Evolutionary conservation across 1,284 basidiomycete species (phyloP), one percentile per base, ranked within the genome.

Genomic region (Malassezia slooffiae): DNA sequence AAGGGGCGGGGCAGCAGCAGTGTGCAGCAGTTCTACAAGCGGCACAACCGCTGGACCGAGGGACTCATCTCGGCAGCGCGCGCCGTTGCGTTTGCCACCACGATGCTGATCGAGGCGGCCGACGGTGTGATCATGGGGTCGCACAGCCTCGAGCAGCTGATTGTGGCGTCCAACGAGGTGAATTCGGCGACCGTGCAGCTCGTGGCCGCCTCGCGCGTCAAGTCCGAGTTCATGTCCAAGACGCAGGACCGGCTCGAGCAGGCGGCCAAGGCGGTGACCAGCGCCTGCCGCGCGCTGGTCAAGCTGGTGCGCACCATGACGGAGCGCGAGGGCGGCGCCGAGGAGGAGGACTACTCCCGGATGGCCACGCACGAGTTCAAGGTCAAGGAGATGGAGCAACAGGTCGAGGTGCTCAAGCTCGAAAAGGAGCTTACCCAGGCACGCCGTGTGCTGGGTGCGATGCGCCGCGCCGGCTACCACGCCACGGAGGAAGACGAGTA

Each of bases 31-130:
- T 99, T 99, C 78, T 97, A 96, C 79, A 99, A 99, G 76, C 81
- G 85, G 53, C 95, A 99, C 80, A 96, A 97, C 73, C 80, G 93
- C 52, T 99, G 93, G 93, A 97, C 93, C 15, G 93, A 99, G 71
- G 93, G 93, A 57, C 81, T 99, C 55, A 91, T 97, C 60, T 93
- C 88, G 23, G 93, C 93, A 17, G 93, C 93, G 23, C 93, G 93
- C 71, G 80, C 93, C 5, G 93, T 97, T 36, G 93, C 93, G 2
- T 93, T 91, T 63, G 88, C 93, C 4, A 97, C 93, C n/a, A 85
- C 80, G 50, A 75, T 95, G 55, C 80, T 99, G 46, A 99, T 99
- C 71, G 91, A 97, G 72, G 84, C 83, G 48, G 93, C 93, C 11
- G 93, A 99, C 70, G 93, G 93, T 48, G 91, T 99, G 32, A 79